Evolutionary conservation across 208 protist genomes (phyloP), one percentile per base, ranked within the genome.

Genomic region (Trypanosomatidae sp.): DNA sequence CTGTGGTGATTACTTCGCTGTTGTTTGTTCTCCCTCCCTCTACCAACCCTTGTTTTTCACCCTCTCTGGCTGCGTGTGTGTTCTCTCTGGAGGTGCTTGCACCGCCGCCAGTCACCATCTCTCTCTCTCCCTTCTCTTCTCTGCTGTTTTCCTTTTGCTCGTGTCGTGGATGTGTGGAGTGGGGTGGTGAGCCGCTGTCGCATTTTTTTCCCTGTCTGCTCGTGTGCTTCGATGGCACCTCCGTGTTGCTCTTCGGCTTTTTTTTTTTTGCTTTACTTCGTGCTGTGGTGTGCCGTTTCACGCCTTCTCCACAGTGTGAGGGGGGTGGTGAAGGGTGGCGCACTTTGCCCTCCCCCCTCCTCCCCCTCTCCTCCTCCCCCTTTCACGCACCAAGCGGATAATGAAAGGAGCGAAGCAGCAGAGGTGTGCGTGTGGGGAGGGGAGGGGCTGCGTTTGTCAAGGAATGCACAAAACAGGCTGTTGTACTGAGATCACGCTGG

Each of bases 101-200:
- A 6, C 36, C 36, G 36, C 36, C 3, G 36, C 36, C 36, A 39
- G 36, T 39, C 36, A 39, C 36, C 3, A 6, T 39, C 36, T 39
- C 3, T 39, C 36, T 39, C 36, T 39, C 3, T 6, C 36, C 3
- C 36, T 39, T 39, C 36, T 39, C 36, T 3, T 39, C 36, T 39
- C 36, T 39, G 36, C 36, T 39, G 36, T 6, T 39, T 39, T 39
- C 36, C 3, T 39, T 39, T 39, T 39, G 36, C 3, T 39, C 36
- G 36, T 39, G 36, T 39, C 36, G 36, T 39, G 36, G 36, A 39
- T 39, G 36, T 39, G 36, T 39, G 36, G 22, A 25, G 53, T 8
- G 75, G 36, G 76, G 55, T 56, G 44, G 13, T 62, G 25, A 56
- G 74, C 59, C 69, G 19, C 22, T 55, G 13, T 55, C 50, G 19